Evolutionary conservation across 2,329 filamentous ascomycete species (phyloP).

Genomic region (Dactylellina parvicollis): DNA sequence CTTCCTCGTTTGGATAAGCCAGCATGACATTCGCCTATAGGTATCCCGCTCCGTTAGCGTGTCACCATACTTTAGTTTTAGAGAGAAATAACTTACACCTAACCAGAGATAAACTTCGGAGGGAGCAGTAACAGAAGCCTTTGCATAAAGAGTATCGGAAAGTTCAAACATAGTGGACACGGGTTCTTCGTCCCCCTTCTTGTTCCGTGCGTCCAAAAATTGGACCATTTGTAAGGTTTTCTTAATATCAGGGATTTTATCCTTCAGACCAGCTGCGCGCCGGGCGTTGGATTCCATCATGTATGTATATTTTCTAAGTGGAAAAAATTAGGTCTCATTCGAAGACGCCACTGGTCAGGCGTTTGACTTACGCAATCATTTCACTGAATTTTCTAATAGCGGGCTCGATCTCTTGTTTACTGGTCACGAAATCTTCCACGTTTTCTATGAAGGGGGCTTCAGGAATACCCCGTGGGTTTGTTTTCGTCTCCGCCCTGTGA

Average conservation of each 20-base stretch:
- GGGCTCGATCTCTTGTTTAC: conserved; percentile 79
- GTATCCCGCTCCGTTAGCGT: conserved; percentile 1
- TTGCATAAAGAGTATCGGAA: conserved; percentile 93
- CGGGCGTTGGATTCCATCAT: conserved; percentile 96
- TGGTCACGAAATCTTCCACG: conserved; percentile 85
- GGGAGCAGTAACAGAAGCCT: conserved; percentile 80
- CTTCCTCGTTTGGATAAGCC: conserved; percentile 89
- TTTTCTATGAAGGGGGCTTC: conserved; percentile 86
- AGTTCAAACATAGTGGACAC: conserved; percentile 95
- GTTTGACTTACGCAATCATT: conserved; percentile 80
- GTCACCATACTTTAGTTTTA: neutral
- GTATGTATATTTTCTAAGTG: conserved; percentile 85
- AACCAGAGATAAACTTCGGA: conserved; percentile 97
- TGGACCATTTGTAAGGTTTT: conserved; percentile 92
- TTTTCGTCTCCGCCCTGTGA: conserved; percentile 64
- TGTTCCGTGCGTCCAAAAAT: conserved; percentile 79
- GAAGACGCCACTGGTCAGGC: neutral
- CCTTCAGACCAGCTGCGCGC: conserved; percentile 80
- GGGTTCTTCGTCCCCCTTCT: conserved; percentile 68
- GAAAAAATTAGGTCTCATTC: conserved; percentile 64
- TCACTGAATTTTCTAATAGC: conserved; percentile 87
- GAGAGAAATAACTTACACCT: conserved; percentile 70
- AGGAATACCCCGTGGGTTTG: conserved; percentile 84
- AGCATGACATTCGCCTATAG: conserved; percentile 93
- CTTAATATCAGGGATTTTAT: conserved; percentile 96